A percentile compares a stretch with the other conserved stretches of the same genome.
These are phyloP conservation scores for Cyclotella choctawhatcheeana DNA, from an alignment of 108 stramenopile species.

Conservation along the genomic window DNA sequence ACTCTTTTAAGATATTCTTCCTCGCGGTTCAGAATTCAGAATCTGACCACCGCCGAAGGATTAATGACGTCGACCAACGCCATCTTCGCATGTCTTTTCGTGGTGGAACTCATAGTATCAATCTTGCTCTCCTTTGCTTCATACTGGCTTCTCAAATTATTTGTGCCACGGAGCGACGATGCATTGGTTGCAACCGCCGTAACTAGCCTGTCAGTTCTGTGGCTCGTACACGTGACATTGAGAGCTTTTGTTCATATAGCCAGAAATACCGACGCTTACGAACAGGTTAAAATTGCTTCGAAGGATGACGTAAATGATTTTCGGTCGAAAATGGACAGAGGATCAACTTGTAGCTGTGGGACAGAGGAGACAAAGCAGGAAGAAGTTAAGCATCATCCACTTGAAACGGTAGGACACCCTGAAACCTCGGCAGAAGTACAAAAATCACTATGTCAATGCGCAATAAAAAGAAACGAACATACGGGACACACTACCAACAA, in stretches of 20 bases:
- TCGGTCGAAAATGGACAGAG: not conserved
- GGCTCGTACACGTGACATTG: conserved; percentile 13
- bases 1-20: too few species aligned
- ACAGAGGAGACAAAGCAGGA: conserved; percentile 1
- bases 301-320: not conserved
- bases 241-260: not conserved
- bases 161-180: conserved; percentile 1
- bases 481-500: too few species aligned
- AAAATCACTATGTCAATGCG: conserved; percentile 34
- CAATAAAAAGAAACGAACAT: too few species aligned
- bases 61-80: not conserved
- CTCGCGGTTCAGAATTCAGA: too few species aligned
- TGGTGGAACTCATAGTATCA: conserved; percentile 4
- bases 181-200: not conserved
- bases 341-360: not conserved
- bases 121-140: conserved; percentile 6
- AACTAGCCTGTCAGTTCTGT: not conserved
- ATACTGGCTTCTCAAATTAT: not conserved
- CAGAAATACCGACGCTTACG: not conserved
- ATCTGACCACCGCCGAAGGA: too few species aligned
- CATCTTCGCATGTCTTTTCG: not conserved
- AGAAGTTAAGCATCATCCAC: conserved; percentile 15
- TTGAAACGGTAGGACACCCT: too few species aligned
- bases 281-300: not conserved
- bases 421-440: not conserved